These are phyloP conservation scores for Mucor plumbeus DNA, from an alignment of 371 early-diverging fungal species.

Conservation along the genomic window DNA sequence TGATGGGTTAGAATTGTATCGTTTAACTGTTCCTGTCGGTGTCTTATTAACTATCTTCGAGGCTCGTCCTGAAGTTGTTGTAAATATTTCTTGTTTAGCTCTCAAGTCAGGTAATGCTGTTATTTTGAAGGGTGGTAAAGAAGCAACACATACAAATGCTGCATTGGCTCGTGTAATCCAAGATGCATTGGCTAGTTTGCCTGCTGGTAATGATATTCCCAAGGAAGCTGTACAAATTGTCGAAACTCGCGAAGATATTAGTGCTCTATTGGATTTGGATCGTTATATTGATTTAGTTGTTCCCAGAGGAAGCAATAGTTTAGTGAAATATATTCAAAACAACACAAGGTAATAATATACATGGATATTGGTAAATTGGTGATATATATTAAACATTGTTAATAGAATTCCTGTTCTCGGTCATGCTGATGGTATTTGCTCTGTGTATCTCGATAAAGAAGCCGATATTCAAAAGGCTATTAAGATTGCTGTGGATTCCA, in stretches of 20 bases:
- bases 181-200: constrained; percentile 72
- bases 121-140: constrained; percentile 95
- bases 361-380: neutral
- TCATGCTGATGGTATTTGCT: constrained; percentile 97
- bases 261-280: constrained; percentile 83
- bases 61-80: constrained; percentile 98
- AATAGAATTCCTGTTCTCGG: constrained; percentile 95
- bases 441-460: constrained; percentile 85
- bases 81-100: constrained; percentile 94
- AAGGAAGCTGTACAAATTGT: constrained; percentile 87
- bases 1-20: constrained; percentile 82
- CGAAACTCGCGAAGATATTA: constrained; percentile 87
- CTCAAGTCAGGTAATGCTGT: constrained; percentile 97
- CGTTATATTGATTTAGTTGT: constrained; percentile 94
- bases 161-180: constrained; percentile 78
- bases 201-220: constrained; percentile 60
- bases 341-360: constrained; percentile 70
- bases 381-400: neutral
- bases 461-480: constrained; percentile 79
- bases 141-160: constrained; percentile 79
- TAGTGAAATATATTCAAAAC: constrained; percentile 90
- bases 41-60: constrained; percentile 96
- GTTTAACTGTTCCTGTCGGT: constrained; percentile 93
- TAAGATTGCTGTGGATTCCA: constrained; percentile 86
- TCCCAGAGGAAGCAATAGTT: constrained; percentile 90